Evolutionary conservation across 352 stramenopile species (phyloP).

Genomic region (Pythium phragmitis): DNA sequence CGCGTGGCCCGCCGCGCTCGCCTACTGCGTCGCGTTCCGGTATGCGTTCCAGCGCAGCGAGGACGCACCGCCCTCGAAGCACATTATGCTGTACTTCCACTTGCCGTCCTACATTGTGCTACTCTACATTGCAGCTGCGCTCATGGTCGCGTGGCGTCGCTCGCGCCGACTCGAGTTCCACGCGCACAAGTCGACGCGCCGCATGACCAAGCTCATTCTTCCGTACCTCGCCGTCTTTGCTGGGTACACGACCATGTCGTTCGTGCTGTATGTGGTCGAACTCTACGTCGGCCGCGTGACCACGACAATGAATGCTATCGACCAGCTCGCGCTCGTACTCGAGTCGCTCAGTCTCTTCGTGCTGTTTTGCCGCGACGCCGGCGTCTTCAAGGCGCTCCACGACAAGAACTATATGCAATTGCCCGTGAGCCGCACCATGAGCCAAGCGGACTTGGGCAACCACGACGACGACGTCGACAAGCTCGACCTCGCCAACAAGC

Average conservation of each 20-base stretch:
- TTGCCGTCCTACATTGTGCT: slow-evolving; percentile 67
- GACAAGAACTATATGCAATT: slow-evolving; percentile 33
- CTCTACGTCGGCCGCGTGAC: slow-evolving; percentile 32
- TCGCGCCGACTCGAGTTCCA: slow-evolving; percentile 72
- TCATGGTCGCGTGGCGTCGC: slow-evolving; percentile 68
- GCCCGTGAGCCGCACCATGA: slow-evolving; percentile 30
- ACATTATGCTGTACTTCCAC: slow-evolving; percentile 71
- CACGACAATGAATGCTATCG: slow-evolving; percentile 53
- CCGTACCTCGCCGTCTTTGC: slow-evolving; percentile 75
- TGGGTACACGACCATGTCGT: slow-evolving; percentile 40
- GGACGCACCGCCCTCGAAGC: slow-evolving; percentile 21
- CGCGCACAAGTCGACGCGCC: slow-evolving; percentile 69
- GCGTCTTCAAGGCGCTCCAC: slow-evolving; percentile 49
- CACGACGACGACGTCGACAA: slow-evolving; percentile 30
- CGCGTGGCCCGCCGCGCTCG: slow-evolving; percentile 66
- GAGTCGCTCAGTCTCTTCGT: slow-evolving; percentile 68
- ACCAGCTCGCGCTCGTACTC: slow-evolving; percentile 74
- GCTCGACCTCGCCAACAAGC: slow-evolving; percentile 68
- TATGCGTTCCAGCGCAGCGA: slow-evolving; percentile 47
- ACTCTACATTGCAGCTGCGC: slow-evolving; percentile 57
- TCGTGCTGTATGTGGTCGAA: slow-evolving; percentile 58
- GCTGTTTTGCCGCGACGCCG: slow-evolving; percentile 73
- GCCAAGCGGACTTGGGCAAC: slow-evolving; percentile 4
- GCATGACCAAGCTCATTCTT: slow-evolving; percentile 84
- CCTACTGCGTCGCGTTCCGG: slow-evolving; percentile 72